Evolutionary conservation across 2,329 filamentous ascomycete species (phyloP).

Genomic region (Aureobasidium melanogenum): DNA sequence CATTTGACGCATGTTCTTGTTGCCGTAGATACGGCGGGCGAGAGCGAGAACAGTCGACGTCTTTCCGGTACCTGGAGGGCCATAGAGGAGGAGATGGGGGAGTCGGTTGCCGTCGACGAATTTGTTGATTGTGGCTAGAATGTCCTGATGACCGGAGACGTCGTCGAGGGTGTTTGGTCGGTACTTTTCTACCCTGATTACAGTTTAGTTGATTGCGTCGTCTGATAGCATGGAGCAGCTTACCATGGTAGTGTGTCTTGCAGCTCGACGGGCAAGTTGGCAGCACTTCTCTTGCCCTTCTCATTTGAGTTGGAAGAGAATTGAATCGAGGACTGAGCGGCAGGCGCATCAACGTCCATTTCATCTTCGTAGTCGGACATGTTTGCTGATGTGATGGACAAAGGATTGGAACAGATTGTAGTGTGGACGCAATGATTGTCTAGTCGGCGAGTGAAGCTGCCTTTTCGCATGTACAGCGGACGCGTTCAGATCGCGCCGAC

Average conservation of each 20-base stretch:
- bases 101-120: conserved; percentile 92
- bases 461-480: background rate
- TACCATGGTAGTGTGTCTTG: conserved; percentile 92
- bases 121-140: conserved; percentile 93
- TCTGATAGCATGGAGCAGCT: conserved; percentile 13
- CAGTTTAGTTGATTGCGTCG: conserved; percentile 15
- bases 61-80: conserved; percentile 92
- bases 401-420: background rate
- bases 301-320: conserved; percentile 63
- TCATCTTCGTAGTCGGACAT: conserved; percentile 51
- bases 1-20: conserved; percentile 93
- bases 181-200: conserved; percentile 85
- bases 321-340: conserved; percentile 41
- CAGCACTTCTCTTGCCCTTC: conserved; percentile 87
- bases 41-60: conserved; percentile 94
- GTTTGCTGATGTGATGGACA: conserved; percentile 14
- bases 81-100: conserved; percentile 92
- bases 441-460: background rate
- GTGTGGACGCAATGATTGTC: background rate
- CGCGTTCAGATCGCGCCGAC: background rate
- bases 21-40: conserved; percentile 84
- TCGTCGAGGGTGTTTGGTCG: conserved; percentile 80
- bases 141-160: conserved; percentile 94
- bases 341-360: conserved; percentile 58
- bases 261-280: conserved; percentile 87